Evolutionary conservation across 1,139 yeast genomes (phyloP).

Genomic region (Taphrina populina): DNA sequence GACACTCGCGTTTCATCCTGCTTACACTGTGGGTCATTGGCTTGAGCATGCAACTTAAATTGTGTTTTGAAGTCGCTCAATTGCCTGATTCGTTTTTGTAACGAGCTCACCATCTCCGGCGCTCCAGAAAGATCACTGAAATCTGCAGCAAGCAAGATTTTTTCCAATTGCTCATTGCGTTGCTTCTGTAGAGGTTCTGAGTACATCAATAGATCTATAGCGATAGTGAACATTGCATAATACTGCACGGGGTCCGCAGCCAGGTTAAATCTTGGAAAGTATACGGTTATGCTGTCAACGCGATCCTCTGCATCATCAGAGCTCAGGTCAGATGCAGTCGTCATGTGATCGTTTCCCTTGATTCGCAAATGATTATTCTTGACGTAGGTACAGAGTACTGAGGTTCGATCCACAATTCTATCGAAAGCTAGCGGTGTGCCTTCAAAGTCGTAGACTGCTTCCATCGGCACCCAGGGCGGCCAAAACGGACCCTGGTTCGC

Average conservation of each 20-base stretch:
- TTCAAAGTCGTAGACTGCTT: constrained; percentile 61
- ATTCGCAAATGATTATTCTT: constrained; percentile 66
- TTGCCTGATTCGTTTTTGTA: constrained; percentile 59
- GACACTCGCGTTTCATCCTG: constrained; percentile 41
- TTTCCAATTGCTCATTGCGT: constrained; percentile 61
- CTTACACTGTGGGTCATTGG: constrained; percentile 45
- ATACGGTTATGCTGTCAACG: constrained; percentile 54
- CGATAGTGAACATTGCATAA: constrained; percentile 61
- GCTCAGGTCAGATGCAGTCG: constrained; percentile 21
- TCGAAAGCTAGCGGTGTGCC: constrained; percentile 57
- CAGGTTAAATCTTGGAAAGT: constrained; percentile 67
- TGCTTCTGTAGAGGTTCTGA: constrained; percentile 62
- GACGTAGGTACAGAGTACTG: constrained; percentile 61
- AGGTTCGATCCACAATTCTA: constrained; percentile 62
- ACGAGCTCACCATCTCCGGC: constrained; percentile 52
- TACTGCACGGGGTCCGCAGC: constrained; percentile 75
- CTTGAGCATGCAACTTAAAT: constrained; percentile 44
- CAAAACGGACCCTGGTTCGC: constrained; percentile 43
- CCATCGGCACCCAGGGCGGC: constrained; percentile 49
- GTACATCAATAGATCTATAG: constrained; percentile 64
- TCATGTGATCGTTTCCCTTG: constrained; percentile 41
- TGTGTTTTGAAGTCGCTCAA: constrained; percentile 52
- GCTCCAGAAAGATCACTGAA: constrained; percentile 60
- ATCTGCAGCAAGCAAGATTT: constrained; percentile 67
- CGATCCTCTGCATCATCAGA: constrained; percentile 40